Evolutionary conservation across 164 flowering plant genomes (phyloP).

Genomic region (Umbellularia californica): DNA sequence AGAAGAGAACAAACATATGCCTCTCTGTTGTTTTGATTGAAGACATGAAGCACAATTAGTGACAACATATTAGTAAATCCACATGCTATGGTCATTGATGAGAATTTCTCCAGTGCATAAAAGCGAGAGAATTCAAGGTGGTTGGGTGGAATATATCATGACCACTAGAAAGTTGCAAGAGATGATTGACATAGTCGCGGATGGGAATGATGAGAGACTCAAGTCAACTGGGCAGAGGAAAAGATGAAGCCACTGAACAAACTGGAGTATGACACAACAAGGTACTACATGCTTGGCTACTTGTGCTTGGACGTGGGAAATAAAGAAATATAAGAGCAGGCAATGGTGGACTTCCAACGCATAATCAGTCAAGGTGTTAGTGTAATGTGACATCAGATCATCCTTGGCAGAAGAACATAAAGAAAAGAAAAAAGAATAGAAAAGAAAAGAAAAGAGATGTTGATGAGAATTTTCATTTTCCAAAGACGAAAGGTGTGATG

Average conservation of each 20-base stretch:
- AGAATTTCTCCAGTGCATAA: not conserved
- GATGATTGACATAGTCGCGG: not conserved
- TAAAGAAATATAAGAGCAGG: not conserved
- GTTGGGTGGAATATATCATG: slow-evolving; percentile 7
- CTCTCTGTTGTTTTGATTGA: not conserved
- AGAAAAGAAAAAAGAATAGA: not conserved
- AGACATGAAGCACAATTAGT: not conserved
- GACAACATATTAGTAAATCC: not conserved
- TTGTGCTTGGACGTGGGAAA: too few species aligned
- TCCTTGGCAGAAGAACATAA: not conserved
- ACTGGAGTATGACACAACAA: slow-evolving; percentile 7
- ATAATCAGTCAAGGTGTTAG: slow-evolving; percentile 4
- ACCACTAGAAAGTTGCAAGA: slow-evolving; percentile 4
- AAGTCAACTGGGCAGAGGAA: slow-evolving; percentile 1
- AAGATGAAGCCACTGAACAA: not conserved
- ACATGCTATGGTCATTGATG: not conserved
- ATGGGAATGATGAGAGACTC: not conserved
- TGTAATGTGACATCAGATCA: not conserved
- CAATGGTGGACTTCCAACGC: not conserved
- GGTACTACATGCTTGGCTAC: not conserved
- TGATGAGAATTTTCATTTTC: not conserved
- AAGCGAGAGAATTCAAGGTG: not conserved
- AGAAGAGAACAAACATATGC: not conserved
- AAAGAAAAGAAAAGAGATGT: not conserved
- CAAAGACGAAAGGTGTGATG: not conserved